Evolutionary conservation across 1,284 basidiomycete genomes (phyloP).

Genomic region (Ustilago curta): DNA sequence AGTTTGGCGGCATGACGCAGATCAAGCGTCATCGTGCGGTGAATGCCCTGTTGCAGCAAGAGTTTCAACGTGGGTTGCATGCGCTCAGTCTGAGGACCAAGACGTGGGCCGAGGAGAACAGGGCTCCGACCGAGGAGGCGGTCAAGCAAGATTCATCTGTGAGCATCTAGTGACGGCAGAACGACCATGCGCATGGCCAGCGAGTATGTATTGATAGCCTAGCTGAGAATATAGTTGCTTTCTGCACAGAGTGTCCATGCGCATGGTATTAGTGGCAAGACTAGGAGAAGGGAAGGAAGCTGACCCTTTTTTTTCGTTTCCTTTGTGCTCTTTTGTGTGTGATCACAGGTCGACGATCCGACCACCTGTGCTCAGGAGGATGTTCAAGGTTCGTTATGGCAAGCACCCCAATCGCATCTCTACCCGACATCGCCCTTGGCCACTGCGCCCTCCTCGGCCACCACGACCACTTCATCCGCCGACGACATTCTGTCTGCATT

Average conservation of each 20-base stretch:
- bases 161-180: slow-evolving; percentile 20
- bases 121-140: background rate
- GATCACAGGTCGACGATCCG: slow-evolving; percentile 18
- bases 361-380: slow-evolving; percentile 14
- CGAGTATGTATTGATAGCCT: background rate
- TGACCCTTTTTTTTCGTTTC: background rate
- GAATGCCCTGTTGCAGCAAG: slow-evolving; percentile 56
- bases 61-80: slow-evolving; percentile 65
- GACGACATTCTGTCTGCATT: slow-evolving; percentile 26
- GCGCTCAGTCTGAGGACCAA: slow-evolving; percentile 64
- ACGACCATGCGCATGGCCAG: slow-evolving; percentile 1
- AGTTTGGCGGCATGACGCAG: slow-evolving; percentile 63
- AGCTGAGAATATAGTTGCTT: background rate
- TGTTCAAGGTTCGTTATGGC: slow-evolving; percentile 19
- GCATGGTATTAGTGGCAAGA: background rate
- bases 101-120: slow-evolving; percentile 60
- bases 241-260: background rate
- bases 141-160: slow-evolving; percentile 22
- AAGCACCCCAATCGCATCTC: slow-evolving; percentile 31
- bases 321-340: background rate
- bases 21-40: slow-evolving; percentile 65
- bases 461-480: slow-evolving; percentile 2
- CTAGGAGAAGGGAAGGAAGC: background rate
- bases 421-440: slow-evolving; percentile 32
- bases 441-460: background rate